A percentile compares a stretch with the other conserved stretches of the same genome.
Evolutionary conservation across 164 flowering plant genomes (phyloP).

Genomic region (Tinospora cordifolia): DNA sequence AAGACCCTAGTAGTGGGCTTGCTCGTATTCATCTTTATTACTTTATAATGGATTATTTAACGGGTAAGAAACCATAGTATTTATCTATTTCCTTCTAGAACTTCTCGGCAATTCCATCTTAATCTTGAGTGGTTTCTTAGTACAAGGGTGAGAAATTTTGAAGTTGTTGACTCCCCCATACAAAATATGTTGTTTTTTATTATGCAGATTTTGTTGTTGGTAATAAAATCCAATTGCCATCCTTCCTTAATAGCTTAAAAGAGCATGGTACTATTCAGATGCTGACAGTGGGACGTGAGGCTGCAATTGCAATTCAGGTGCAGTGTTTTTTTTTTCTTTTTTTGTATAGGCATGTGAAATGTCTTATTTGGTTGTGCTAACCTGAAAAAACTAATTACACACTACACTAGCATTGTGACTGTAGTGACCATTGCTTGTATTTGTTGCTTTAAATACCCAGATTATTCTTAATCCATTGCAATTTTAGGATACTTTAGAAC

Average conservation of each 20-base stretch:
- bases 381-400: too few species aligned
- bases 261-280: constrained; percentile 93
- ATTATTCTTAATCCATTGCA: too few species aligned
- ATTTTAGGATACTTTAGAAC: too few species aligned
- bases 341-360: too few species aligned
- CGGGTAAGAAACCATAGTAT: constrained; percentile 41
- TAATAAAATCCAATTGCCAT: too few species aligned
- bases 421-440: too few species aligned
- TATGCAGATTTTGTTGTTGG: too few species aligned
- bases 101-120: constrained; percentile 20
- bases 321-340: too few species aligned
- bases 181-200: constrained; percentile 35
- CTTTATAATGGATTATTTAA: constrained; percentile 80
- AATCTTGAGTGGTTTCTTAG: constrained; percentile 45
- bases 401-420: too few species aligned
- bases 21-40: constrained; percentile 59
- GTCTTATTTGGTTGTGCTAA: neutral
- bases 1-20: constrained; percentile 73
- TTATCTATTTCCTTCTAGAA: constrained; percentile 5
- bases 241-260: constrained; percentile 70
- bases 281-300: constrained; percentile 87
- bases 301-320: constrained; percentile 96
- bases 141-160: constrained; percentile 22
- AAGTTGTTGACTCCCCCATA: constrained; percentile 31
- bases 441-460: too few species aligned